Base-by-base conservation (phyloP, 352 stramenopile species). In the Lagenidium sp. region DNA sequence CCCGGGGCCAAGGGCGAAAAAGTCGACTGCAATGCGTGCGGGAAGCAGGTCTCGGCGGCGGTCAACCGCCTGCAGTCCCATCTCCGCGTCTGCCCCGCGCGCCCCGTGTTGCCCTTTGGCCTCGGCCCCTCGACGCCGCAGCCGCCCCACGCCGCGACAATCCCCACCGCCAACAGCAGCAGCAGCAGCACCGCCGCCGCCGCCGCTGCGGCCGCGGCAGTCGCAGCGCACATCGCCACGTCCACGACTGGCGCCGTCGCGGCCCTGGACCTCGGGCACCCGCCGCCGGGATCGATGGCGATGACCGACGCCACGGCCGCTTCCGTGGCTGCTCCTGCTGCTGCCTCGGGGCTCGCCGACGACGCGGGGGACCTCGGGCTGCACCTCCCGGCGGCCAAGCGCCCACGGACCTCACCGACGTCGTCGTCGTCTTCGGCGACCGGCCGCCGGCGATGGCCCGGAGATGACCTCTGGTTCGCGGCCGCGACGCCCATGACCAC, bases 31-130 rank as follows among this genome's bases (percentile, higher is more conserved):
- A 78, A 79, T 29, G 66, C 68, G 16, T 85, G 72, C 36, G 46
- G 72, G 2, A 77, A 71, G 45, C 72, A 74, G 41, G 68, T 82
- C 18, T 72, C 72, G 0, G 72, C 72, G 6, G 64, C 68, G 7
- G 62, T 70, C 4, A 85, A 82, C 42, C 72, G 72, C 19, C 57
- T 85, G 29, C 64, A 85, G 49, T 82, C 72, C 26, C 72, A 85
- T 34, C 36, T 85, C 52, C 72, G 72, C 38, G 45, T 70, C 20
- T 85, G 72, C 44, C 60, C 66, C 4, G 65, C 71, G 39, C 65
- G 65, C 2, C 44, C 55, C 5, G 18, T 39, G 16, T 36, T 60
- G 6, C 28, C 48, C 6, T 24, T 40, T 2, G 15, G 32, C 23
- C 28, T 55, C 15, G n/a, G n/a, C n/a, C n/a, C n/a, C n/a, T n/a